Base-by-base conservation (phyloP, 139 green algal species). In the Chlorella vulgaris region DNA sequence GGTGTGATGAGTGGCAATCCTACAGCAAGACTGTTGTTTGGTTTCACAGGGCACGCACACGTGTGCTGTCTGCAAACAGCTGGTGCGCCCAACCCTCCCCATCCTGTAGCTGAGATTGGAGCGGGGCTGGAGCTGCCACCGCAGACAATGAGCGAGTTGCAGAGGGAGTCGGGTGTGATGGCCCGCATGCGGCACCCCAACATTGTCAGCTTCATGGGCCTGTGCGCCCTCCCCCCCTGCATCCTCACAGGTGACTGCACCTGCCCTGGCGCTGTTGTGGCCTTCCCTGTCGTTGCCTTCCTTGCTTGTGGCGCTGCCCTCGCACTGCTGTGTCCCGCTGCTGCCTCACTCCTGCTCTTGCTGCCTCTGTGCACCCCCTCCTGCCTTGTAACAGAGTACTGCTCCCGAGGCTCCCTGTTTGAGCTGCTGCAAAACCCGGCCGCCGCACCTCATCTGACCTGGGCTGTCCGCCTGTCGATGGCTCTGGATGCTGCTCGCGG, bases 111-210 rank as follows among this genome's bases (percentile, higher is more conserved):
- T 26, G 2, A n/a, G 22, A n/a, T n/a, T n/a, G n/a, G n/a, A n/a
- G n/a, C n/a, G n/a, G n/a, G n/a, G n/a, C n/a, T n/a, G n/a, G n/a
- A n/a, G n/a, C n/a, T n/a, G n/a, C n/a, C n/a, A n/a, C n/a, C n/a
- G n/a, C n/a, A n/a, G n/a, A n/a, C n/a, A n/a, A n/a, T n/a, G n/a
- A n/a, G n/a, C n/a, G n/a, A n/a, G n/a, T n/a, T n/a, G n/a, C 35
- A 22, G 21, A 19, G 55, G 67, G 67, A 74, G 67, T 38, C 67
- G 5, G 13, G 38, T 2, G 38, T 74, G 38, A 74, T 74, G 67
- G 69, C 83, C 15, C 63, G 21, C 38, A 74, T 74, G 67, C 67
- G 67, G 5, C 67, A 74, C 39, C 67, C 67, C 38, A 74, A 74
- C 67, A 31, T 74, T 26, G 67, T 74, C 38, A 58, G n/a, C 38